Base-by-base conservation (phyloP, 345 rosid species). In the Citrus australasica region DNA sequence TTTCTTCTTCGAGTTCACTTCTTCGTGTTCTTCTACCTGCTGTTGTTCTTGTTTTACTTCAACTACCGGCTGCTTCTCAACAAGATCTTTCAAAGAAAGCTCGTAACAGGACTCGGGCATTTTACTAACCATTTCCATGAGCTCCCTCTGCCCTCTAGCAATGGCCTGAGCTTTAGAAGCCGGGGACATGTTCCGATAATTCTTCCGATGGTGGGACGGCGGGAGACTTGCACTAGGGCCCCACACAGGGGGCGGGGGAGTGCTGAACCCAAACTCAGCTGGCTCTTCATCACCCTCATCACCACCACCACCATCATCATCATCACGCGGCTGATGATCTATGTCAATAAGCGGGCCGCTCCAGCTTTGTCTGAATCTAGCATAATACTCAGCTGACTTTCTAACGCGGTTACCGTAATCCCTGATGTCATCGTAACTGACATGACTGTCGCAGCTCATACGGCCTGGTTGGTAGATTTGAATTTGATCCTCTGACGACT, bases 71-170 rank as follows among this genome's bases (percentile, higher is more conserved):
- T 73, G 84, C 32, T 72, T 81, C 73, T 95, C 97, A 14, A 95
- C 97, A 27, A 95, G 84, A 88, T 93, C 98, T 73, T 75, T 95
- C 81, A 93, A 80, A 17, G 98, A 85, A 56, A 95, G 90, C 84
- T 95, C 98, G 81, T 93, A 93, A 79, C 91, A 92, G 19, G 97
- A 87, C 83, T 95, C 98, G 0, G 97, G 94, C 98, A 95, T 95
- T 73, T 75, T 84, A 77, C 89, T 90, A 13, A 93, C 97, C 97
- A 95, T 90, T 22, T 93, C 98, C 98, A 93, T 92, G 42, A 95
- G 94, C 92, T 95, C 98, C 75, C 79, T 85, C 24, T 93, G 98
- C 1, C 98, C 98, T 79, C 91, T 89, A 22, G 90, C 94, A 19
- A 95, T 90, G 1, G 97, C 98, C 72, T 92, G 90, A 24, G 90